Evolutionary conservation across 2,329 filamentous ascomycete genomes (phyloP), one percentile per base, ranked within the genome.

Genomic region (Penicillium sp.): DNA sequence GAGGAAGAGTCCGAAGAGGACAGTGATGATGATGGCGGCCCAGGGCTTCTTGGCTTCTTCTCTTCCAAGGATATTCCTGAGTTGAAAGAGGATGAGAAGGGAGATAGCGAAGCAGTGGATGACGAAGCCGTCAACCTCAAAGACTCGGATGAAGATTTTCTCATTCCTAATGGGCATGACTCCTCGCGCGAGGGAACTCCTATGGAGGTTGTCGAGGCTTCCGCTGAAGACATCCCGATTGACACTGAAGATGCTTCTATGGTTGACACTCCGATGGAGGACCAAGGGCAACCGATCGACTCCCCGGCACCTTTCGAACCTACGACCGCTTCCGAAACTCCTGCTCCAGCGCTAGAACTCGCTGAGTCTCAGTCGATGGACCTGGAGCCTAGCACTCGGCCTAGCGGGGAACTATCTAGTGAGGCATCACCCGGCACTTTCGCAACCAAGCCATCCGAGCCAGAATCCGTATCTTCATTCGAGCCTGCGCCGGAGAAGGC

Each of bases 21-120:
- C 25, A 54, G 81, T 26, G 65, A 63, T 37, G 66, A 62, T 49
- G 69, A 70, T 6, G 78, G 76, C 4, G 81, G 75, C 26, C 75
- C 76, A 28, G 77, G 78, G 43, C 52, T 83, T 48, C 65, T 82
- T 43, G 81, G 80, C 0, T 82, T 83, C 61, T 82, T 83, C 63
- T 78, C 79, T 16, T 75, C 75, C 19, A 78, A 79, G 38, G 74
- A 79, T n/a, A 61, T 74, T n/a, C 60, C 69, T 35, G 30, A 64
- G 42, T 57, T 59, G 10, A 52, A 77, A 26, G 78, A 68, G 22
- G 71, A 72, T 14, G 70, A 67, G 14, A 70, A 68, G 4, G 63
- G 69, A 19, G 62, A 70, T 35, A 65, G 67, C 30, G 61, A 67
- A 30, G 68, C 73, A 33, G 68, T 68, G 33, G 61, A 63, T 28